phyloP scores from a whole-genome alignment of 805 yeast species.

The Saccharomycopsis microspora region DNA sequence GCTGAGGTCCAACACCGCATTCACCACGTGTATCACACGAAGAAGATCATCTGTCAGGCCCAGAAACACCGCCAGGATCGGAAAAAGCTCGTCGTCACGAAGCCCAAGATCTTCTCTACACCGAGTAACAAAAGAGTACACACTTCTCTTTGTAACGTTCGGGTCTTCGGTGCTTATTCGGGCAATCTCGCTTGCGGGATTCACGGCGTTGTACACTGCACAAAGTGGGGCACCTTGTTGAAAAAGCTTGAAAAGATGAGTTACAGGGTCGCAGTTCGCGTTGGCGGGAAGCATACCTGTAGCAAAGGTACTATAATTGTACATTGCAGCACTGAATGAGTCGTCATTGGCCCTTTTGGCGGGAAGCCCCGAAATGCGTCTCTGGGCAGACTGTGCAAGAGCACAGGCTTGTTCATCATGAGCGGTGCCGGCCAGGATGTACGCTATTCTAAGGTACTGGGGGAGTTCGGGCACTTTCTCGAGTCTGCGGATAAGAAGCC shows the following conservation, averaged over 20 bases:
- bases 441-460: slow-evolving; percentile 55
- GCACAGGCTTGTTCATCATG: slow-evolving; percentile 59
- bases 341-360: slow-evolving; percentile 21
- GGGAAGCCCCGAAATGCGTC: slow-evolving; percentile 6
- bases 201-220: slow-evolving; percentile 63
- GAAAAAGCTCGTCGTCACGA: slow-evolving; percentile 75
- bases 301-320: slow-evolving; percentile 47
- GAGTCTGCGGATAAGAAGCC: slow-evolving; percentile 41
- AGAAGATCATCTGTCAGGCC: slow-evolving; percentile 70
- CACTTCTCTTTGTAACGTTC: slow-evolving; percentile 76
- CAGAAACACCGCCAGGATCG: slow-evolving; percentile 80
- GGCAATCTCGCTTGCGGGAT: slow-evolving; percentile 42
- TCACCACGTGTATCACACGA: slow-evolving; percentile 64
- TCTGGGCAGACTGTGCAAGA: slow-evolving; percentile 31
- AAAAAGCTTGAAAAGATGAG: slow-evolving; percentile 77
- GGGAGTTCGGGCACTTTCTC: slow-evolving; percentile 54
- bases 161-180: slow-evolving; percentile 69
- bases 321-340: slow-evolving; percentile 20
- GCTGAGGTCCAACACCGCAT: slow-evolving; percentile 45
- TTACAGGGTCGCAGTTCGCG: slow-evolving; percentile 79
- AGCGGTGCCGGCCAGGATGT: slow-evolving; percentile 51
- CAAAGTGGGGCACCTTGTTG: slow-evolving; percentile 92
- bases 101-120: slow-evolving; percentile 67
- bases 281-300: slow-evolving; percentile 71
- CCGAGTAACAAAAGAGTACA: slow-evolving; percentile 81